Conservation (phyloP, 192 early-diverging fungal species). For the Helicostylum pulchrum region DNA sequence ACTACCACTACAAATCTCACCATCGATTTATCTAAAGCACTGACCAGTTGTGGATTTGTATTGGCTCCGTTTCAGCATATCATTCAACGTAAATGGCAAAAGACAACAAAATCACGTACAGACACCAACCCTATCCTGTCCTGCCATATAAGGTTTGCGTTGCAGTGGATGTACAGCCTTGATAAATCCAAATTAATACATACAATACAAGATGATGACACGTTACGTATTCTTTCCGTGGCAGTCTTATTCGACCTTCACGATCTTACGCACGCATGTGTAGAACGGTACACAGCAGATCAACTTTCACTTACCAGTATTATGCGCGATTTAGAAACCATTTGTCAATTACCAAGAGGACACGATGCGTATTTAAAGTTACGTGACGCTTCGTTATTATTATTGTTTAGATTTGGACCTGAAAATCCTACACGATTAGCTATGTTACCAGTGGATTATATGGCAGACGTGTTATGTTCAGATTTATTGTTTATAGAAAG, state of each 20-base stretch:
- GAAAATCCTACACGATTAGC: constrained; percentile 18
- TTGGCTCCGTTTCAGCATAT: constrained; percentile 27
- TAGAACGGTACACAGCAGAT: constrained; percentile 19
- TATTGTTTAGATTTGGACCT: constrained; percentile 29
- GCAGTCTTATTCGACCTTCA: constrained; percentile 29
- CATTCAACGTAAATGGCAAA: constrained; percentile 25
- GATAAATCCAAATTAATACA: constrained; percentile 15
- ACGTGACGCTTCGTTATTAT: constrained; percentile 29
- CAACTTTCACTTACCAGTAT: constrained; percentile 25
- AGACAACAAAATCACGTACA: background rate
- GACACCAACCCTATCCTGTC: constrained; percentile 13
- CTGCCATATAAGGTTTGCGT: constrained; percentile 30
- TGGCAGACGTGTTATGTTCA: constrained; percentile 33
- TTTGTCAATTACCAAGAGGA: constrained; percentile 27
- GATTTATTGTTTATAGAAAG: constrained; percentile 29
- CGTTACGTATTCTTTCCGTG: constrained; percentile 19
- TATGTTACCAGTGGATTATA: constrained; percentile 28
- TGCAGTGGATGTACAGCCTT: constrained; percentile 25
- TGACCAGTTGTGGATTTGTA: constrained; percentile 23
- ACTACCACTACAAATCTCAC: constrained; percentile 5
- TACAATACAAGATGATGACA: constrained; percentile 19
- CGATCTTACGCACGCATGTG: constrained; percentile 21
- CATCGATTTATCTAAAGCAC: constrained; percentile 27
- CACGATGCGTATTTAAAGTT: constrained; percentile 26
- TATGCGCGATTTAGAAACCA: constrained; percentile 27